Percentiles rank a stretch among this genome's conserved stretches.
Conservation (phyloP, 257 asterid genomes). For the Solanum chmielewskii region DNA sequence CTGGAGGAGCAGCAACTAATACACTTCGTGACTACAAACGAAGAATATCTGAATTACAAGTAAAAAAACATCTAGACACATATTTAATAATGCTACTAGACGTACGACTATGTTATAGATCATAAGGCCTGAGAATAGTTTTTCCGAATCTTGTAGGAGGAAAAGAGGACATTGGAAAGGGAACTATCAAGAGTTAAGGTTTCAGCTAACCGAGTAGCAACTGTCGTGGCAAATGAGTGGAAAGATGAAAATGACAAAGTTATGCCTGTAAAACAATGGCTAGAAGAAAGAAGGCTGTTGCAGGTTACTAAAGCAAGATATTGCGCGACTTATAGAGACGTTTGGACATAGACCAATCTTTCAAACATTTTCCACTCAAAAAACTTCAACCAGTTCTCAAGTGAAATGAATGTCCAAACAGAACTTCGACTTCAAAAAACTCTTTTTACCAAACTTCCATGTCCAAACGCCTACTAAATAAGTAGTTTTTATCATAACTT, state of each 20-base stretch:
- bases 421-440: not conserved
- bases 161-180: constrained; percentile 75
- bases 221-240: constrained; percentile 88
- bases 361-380: not conserved
- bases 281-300: constrained; percentile 71
- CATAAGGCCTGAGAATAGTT: not conserved
- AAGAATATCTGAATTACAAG: constrained; percentile 58
- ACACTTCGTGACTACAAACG: constrained; percentile 56
- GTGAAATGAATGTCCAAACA: not conserved
- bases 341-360: not conserved
- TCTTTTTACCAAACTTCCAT: not conserved
- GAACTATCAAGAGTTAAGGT: constrained; percentile 82
- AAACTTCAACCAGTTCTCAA: not conserved
- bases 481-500: not conserved
- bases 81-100: not conserved
- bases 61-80: not conserved
- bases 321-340: not conserved
- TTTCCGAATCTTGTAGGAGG: constrained; percentile 42
- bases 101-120: not conserved
- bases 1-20: constrained; percentile 78
- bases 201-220: constrained; percentile 72
- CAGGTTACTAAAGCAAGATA: constrained; percentile 34
- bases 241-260: constrained; percentile 81
- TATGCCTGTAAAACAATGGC: constrained; percentile 95
- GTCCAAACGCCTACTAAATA: not conserved